Conservation (phyloP, 208 protist genomes). For the Lotmaria passim region DNA sequence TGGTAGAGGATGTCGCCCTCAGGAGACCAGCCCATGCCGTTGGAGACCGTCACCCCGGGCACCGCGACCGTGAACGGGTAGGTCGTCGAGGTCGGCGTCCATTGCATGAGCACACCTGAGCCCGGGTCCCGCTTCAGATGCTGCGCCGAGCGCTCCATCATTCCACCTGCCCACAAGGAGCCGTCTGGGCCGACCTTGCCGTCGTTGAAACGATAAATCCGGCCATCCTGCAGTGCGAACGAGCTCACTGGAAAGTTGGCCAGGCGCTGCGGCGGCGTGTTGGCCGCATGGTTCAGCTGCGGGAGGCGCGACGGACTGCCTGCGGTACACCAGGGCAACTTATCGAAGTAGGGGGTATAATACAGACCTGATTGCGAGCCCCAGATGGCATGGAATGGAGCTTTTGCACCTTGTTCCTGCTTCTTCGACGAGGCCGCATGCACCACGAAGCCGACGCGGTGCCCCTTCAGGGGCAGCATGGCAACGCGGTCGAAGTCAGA, state of each 20-base stretch:
- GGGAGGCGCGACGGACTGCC: neutral
- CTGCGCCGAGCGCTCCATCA: slow-evolving; percentile 31
- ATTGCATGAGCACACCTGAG: slow-evolving; percentile 27
- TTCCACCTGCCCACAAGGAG: slow-evolving; percentile 27
- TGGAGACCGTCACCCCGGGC: slow-evolving; percentile 29
- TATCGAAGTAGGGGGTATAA: slow-evolving; percentile 9
- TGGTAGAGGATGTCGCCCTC: slow-evolving; percentile 30
- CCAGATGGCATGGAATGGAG: slow-evolving; percentile 28
- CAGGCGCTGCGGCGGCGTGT: slow-evolving; percentile 7
- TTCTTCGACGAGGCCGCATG: slow-evolving; percentile 1
- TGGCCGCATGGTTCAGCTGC: neutral
- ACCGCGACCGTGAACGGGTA: slow-evolving; percentile 14
- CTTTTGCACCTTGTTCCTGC: neutral
- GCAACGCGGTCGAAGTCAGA: slow-evolving; percentile 33
- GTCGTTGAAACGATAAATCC: slow-evolving; percentile 37
- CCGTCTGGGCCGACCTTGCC: slow-evolving; percentile 31
- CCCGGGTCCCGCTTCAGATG: slow-evolving; percentile 18
- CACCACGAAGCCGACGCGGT: slow-evolving; percentile 31
- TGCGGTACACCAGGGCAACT: slow-evolving; percentile 21
- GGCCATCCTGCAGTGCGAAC: slow-evolving; percentile 14
- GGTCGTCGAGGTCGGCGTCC: slow-evolving; percentile 5
- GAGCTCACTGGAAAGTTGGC: slow-evolving; percentile 15
- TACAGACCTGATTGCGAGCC: slow-evolving; percentile 31
- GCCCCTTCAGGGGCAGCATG: slow-evolving; percentile 23
- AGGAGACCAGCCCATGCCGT: slow-evolving; percentile 35